A percentile compares a stretch with the other conserved stretches of the same genome.
Evolutionary conservation across 2,329 filamentous ascomycete species (phyloP).

Genomic region (Fusarium avenaceum): DNA sequence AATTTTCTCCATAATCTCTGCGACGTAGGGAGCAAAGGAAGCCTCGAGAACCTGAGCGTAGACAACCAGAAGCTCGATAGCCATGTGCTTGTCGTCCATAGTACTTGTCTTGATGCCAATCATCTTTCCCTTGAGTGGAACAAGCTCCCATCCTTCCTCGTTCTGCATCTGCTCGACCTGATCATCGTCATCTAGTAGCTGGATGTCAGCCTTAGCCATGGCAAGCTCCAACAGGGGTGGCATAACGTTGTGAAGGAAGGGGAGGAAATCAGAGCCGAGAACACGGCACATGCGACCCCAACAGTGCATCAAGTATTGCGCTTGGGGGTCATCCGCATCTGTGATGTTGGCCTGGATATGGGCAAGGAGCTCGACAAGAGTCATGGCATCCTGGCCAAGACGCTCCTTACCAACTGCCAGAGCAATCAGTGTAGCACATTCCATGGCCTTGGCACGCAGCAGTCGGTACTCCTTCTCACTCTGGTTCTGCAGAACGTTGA

Average conservation of each 20-base stretch:
- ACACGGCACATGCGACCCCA: slow-evolving; percentile 99
- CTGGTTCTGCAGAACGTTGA: slow-evolving; percentile 88
- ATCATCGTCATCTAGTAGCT: slow-evolving; percentile 94
- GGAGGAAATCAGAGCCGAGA: slow-evolving; percentile 88
- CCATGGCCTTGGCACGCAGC: slow-evolving; percentile 97
- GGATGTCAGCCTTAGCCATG: slow-evolving; percentile 96
- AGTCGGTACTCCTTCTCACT: slow-evolving; percentile 94
- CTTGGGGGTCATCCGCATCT: slow-evolving; percentile 94
- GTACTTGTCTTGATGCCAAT: slow-evolving; percentile 98
- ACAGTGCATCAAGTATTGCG: slow-evolving; percentile 97
- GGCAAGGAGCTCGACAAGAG: slow-evolving; percentile 87
- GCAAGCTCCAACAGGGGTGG: slow-evolving; percentile 92
- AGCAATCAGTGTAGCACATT: slow-evolving; percentile 96
- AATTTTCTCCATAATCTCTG: slow-evolving; percentile 96
- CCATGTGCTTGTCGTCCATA: slow-evolving; percentile 98
- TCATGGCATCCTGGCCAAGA: slow-evolving; percentile 88
- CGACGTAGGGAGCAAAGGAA: slow-evolving; percentile 90
- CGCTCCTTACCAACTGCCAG: slow-evolving; percentile 94
- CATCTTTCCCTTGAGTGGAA: slow-evolving; percentile 96
- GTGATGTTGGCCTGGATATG: slow-evolving; percentile 88
- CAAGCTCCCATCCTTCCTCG: slow-evolving; percentile 97
- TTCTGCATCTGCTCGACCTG: slow-evolving; percentile 93
- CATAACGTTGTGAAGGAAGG: slow-evolving; percentile 93
- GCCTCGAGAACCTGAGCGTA: slow-evolving; percentile 97
- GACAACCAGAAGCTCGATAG: slow-evolving; percentile 97